Conservation (phyloP, 257 asterid species). For the Leptodermis oblonga region DNA sequence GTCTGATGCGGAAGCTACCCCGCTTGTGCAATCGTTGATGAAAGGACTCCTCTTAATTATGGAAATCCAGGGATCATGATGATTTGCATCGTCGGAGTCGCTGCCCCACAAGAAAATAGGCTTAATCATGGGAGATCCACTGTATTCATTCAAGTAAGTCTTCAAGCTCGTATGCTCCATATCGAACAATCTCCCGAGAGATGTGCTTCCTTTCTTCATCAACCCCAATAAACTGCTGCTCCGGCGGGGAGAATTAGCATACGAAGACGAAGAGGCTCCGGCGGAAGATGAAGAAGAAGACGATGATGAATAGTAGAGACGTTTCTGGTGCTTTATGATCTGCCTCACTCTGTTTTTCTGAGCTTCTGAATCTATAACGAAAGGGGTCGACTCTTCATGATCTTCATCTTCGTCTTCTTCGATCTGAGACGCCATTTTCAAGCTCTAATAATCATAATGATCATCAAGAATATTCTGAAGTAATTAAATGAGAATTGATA, state of each 20-base stretch:
- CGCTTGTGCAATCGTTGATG: constrained; percentile 14
- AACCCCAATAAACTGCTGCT: constrained; percentile 44
- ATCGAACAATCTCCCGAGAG: constrained; percentile 56
- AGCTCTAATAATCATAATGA: background rate
- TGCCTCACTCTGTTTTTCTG: constrained; percentile 36
- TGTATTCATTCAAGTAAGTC: constrained; percentile 48
- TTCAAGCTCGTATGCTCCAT: constrained; percentile 70
- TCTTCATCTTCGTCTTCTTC: constrained; percentile 37
- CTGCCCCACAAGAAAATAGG: constrained; percentile 42
- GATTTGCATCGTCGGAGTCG: constrained; percentile 30
- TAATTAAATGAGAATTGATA: too few relatives aligned
- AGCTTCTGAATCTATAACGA: constrained; percentile 28
- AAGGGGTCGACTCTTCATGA: constrained; percentile 4
- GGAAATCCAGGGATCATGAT: constrained; percentile 58
- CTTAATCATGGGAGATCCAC: constrained; percentile 49
- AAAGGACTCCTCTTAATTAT: constrained; percentile 15
- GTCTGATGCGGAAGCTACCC: constrained; percentile 13
- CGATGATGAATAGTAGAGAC: constrained; percentile 36
- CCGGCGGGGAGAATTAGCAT: constrained; percentile 29
- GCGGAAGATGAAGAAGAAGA: constrained; percentile 28
- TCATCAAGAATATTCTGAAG: too few relatives aligned
- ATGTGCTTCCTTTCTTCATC: constrained; percentile 68
- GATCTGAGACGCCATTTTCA: constrained; percentile 46
- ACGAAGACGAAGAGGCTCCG: constrained; percentile 28
- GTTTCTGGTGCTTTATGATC: constrained; percentile 55